phyloP scores from a whole-genome alignment of 1,284 basidiomycete genomes.

The Tausonia pullulans region DNA sequence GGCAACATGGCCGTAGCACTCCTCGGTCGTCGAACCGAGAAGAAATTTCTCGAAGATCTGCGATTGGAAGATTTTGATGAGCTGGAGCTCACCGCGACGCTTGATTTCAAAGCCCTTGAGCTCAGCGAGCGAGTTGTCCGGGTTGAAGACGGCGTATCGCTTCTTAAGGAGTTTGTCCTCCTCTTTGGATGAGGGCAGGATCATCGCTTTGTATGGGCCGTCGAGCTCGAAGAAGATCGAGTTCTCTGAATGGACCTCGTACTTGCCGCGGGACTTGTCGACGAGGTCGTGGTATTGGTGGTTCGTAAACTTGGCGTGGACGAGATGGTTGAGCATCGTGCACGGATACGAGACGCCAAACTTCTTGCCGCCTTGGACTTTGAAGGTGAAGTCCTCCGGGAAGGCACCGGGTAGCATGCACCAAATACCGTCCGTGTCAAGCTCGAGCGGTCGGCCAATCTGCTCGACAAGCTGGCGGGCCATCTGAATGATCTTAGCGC shows the following conservation, averaged over 20 bases:
- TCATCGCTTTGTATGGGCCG: slow-evolving; percentile 98
- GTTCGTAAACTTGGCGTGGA: slow-evolving; percentile 91
- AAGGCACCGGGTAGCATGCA: slow-evolving; percentile 98
- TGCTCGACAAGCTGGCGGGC: slow-evolving; percentile 96
- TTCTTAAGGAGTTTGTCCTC: slow-evolving; percentile 99
- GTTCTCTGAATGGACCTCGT: slow-evolving; percentile 86
- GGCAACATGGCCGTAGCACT: slow-evolving; percentile 92
- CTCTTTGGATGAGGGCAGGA: slow-evolving; percentile 96
- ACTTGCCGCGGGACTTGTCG: slow-evolving; percentile 70
- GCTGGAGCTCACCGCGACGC: slow-evolving; percentile 89
- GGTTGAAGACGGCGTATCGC: slow-evolving; percentile 98
- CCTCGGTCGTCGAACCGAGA: slow-evolving; percentile 80
- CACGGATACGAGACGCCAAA: slow-evolving; percentile 95
- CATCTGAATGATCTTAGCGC: slow-evolving; percentile 99
- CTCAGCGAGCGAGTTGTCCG: slow-evolving; percentile 92
- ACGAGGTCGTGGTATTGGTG: slow-evolving; percentile 90
- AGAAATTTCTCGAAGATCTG: slow-evolving; percentile 98
- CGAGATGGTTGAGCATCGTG: slow-evolving; percentile 98
- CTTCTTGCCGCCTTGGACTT: slow-evolving; percentile 75
- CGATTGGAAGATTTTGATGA: slow-evolving; percentile 99
- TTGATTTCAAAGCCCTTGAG: slow-evolving; percentile 99
- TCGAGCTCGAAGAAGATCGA: slow-evolving; percentile 99
- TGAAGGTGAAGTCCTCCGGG: slow-evolving; percentile 96
- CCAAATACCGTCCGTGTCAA: slow-evolving; percentile 99
- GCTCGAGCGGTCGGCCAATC: slow-evolving; percentile 89